phyloP scores from a whole-genome alignment of 306 rosid species.

The Erythrophleum fordii region DNA sequence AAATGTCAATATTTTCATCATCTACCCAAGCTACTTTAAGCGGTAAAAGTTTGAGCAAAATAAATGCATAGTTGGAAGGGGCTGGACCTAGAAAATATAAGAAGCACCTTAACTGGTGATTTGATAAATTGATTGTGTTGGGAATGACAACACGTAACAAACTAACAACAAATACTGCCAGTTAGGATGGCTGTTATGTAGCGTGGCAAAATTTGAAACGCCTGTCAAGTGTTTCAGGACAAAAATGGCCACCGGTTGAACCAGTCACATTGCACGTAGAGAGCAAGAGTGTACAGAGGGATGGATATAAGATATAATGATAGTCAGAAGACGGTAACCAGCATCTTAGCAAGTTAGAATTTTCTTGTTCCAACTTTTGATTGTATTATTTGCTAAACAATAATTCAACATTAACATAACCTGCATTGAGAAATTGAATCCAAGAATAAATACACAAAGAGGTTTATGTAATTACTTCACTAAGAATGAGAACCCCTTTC shows the following conservation, averaged over 20 bases:
- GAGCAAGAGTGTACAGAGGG: background rate
- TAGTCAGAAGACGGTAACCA: background rate
- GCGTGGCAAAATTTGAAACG: background rate
- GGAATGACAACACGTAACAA: background rate
- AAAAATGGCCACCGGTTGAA: background rate
- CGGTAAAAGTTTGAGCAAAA: background rate
- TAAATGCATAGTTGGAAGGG: background rate
- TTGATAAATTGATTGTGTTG: background rate
- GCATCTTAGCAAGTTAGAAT: background rate
- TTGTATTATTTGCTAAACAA: background rate
- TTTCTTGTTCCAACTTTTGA: constrained; percentile 22
- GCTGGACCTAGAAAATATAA: background rate
- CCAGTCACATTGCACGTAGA: background rate
- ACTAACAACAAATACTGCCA: background rate
- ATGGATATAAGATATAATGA: background rate
- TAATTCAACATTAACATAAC: constrained; percentile 20
- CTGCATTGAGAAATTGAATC: constrained; percentile 16
- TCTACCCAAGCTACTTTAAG: constrained; percentile 18
- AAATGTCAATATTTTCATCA: background rate
- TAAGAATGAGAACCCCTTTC: constrained; percentile 87
- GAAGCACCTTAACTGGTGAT: background rate
- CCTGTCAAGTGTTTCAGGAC: background rate
- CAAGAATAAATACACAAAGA: background rate
- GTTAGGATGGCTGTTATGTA: background rate
- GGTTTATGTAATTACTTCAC: constrained; percentile 66